Evolutionary conservation across 176 grass and related monocot genomes (phyloP).

Genomic region (Secale cereale): DNA sequence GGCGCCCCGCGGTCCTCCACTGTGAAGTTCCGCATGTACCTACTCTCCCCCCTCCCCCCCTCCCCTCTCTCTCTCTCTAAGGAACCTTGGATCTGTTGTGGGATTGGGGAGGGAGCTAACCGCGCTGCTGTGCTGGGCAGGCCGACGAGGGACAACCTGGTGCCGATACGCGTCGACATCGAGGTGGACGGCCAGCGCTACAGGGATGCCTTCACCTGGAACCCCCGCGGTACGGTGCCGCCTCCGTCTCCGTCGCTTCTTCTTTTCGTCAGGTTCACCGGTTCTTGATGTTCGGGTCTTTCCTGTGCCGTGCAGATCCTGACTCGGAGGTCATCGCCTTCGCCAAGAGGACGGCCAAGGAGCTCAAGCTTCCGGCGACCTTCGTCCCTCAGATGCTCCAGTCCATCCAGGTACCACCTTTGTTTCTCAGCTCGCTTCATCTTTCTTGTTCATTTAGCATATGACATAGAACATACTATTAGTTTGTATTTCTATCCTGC

Average conservation of each 20-base stretch:
- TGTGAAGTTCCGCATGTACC: conserved; percentile 77
- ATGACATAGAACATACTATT: background rate
- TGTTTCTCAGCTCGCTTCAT: background rate
- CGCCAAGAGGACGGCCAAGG: conserved; percentile 84
- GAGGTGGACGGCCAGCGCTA: conserved; percentile 79
- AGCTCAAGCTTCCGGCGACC: conserved; percentile 75
- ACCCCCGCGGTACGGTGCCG: conserved; percentile 56
- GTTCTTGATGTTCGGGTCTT: background rate
- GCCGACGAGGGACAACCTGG: conserved; percentile 86
- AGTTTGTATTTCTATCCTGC: background rate
- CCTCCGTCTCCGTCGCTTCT: background rate
- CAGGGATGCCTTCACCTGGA: conserved; percentile 94
- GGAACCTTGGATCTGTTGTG: background rate
- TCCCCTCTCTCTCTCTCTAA: background rate
- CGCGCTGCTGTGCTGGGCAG: conserved; percentile 18
- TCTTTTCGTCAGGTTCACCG: background rate
- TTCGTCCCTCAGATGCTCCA: conserved; percentile 85
- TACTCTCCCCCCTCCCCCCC: background rate
- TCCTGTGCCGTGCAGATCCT: conserved; percentile 46
- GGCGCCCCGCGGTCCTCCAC: conserved; percentile 47
- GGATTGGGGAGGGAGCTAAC: background rate
- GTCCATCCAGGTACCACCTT: conserved; percentile 67
- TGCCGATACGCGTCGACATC: conserved; percentile 81
- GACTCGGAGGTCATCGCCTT: conserved; percentile 81
- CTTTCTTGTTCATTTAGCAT: background rate